Base-by-base conservation (phyloP, 495 filamentous ascomycete species). In the Glarea lozoyensis region DNA sequence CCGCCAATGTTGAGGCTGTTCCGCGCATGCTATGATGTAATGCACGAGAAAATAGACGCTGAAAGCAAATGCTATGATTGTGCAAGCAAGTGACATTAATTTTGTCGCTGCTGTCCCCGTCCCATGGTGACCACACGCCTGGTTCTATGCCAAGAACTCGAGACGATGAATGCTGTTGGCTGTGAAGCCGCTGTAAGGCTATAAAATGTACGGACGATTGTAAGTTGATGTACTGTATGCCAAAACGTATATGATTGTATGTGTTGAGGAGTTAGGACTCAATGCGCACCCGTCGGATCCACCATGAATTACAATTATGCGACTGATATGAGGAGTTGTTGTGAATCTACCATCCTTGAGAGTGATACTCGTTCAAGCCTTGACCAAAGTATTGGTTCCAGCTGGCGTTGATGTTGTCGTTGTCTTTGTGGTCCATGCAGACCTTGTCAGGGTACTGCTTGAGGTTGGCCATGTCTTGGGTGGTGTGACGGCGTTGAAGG, bases 401-500 rank as follows among this genome's bases (percentile, higher is more conserved):
- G 53, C 65, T 72, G 48, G 54, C 65, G 20, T 66, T 53, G 46
- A 66, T 59, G 31, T 51, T 46, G 29, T 68, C 66, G 30, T 60
- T 64, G 46, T 69, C 58, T 9, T 52, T 57, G 49, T 63, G 63
- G 54, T 58, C 63, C 65, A 76, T 68, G 55, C 61, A 67, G 3
- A 64, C 58, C 49, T 49, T 58, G 49, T 75, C 72, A 0, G 86
- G 88, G 48, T 83, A 86, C 44, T 88, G 78, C 57, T 84, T 76
- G 7, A 94, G 70, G 56, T 88, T 87, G 34, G 83, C 82, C 42
- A 94, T 73, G 51, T 94, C 87, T 47, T 92, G 84, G 9, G 92
- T 81, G 4, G 92, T 97, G 59, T 96, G 92, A 47, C 87, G 70
- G 27, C 93, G 78, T 67, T 96, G 94, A 46, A 94, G 68, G 43